Conservation (phyloP, 1,284 basidiomycete species). For the Porogramme epimiltina region DNA sequence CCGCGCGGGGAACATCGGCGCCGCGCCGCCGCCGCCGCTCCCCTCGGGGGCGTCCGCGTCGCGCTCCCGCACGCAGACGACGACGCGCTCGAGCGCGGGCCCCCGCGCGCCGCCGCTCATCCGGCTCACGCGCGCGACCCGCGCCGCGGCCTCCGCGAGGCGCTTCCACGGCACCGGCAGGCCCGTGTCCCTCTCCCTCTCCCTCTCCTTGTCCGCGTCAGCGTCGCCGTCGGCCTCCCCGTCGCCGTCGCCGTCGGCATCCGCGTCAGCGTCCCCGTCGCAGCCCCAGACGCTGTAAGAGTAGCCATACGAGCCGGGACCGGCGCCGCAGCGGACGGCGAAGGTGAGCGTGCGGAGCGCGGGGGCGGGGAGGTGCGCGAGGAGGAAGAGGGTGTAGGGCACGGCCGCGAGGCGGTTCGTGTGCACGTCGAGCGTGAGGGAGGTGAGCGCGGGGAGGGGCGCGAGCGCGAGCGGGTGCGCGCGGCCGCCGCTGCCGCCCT, state of each 20-base stretch:
- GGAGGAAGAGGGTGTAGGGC: constrained; percentile 18
- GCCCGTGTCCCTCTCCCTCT: too few species aligned
- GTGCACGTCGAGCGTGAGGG: constrained; percentile 20
- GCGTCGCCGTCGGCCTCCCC: too few species aligned
- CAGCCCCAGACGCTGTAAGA: too few species aligned
- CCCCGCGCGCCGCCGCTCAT: too few species aligned
- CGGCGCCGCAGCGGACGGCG: constrained; percentile 7
- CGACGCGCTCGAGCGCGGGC: constrained; percentile 1
- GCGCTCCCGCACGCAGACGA: neutral
- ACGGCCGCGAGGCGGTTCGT: constrained; percentile 13
- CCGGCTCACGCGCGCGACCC: constrained; percentile 8
- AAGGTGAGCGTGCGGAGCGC: constrained; percentile 15
- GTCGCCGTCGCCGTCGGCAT: too few species aligned
- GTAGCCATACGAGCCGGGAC: constrained; percentile 10
- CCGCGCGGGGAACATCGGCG: neutral
- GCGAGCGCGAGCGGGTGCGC: constrained; percentile 4
- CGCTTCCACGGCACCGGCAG: too few species aligned
- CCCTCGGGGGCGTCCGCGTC: neutral
- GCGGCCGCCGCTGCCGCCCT: neutral
- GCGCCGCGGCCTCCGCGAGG: constrained; percentile 9
- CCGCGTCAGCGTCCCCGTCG: too few species aligned
- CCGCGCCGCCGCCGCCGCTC: constrained; percentile 3
- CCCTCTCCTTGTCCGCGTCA: too few species aligned
- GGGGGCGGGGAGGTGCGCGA: constrained; percentile 13
- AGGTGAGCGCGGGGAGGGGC: constrained; percentile 10